Evolutionary conservation across 257 asterid genomes (phyloP).

Genomic region (Jacaranda mimosifolia): DNA sequence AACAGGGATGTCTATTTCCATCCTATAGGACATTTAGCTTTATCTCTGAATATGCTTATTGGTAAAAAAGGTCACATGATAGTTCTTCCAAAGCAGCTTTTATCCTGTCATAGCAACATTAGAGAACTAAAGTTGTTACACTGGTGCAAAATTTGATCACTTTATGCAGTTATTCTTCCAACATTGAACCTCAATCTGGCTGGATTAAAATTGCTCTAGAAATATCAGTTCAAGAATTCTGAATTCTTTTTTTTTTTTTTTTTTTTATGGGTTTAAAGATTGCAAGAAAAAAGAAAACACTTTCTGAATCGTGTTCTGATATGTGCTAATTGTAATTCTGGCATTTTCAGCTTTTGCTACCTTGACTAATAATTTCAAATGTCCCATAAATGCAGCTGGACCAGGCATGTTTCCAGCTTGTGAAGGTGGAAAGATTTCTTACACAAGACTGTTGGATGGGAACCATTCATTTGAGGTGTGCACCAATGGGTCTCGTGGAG

Average conservation of each 20-base stretch:
- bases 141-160: no score
- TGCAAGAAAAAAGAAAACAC: not conserved
- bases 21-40: slow-evolving; percentile 16
- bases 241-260: not conserved
- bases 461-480: slow-evolving; percentile 82
- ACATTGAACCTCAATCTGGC: slow-evolving; percentile 5
- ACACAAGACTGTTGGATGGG: slow-evolving; percentile 66
- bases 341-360: slow-evolving; percentile 5
- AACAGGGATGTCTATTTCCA: slow-evolving; percentile 35
- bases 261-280: not conserved
- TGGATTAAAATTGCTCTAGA: slow-evolving; percentile 9
- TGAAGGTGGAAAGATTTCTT: slow-evolving; percentile 55
- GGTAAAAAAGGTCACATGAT: not conserved
- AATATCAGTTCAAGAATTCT: slow-evolving; percentile 8
- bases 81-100: no score
- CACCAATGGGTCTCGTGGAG: slow-evolving; percentile 58
- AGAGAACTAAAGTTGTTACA: not conserved
- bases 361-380: slow-evolving; percentile 29
- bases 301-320: not conserved
- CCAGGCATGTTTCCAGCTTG: slow-evolving; percentile 60
- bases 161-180: not conserved
- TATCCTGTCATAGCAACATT: not conserved
- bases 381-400: slow-evolving; percentile 68
- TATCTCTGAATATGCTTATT: slow-evolving; percentile 35
- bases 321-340: no score